Conservation (phyloP, 1,284 basidiomycete genomes). For the Porodaedalea pini region DNA sequence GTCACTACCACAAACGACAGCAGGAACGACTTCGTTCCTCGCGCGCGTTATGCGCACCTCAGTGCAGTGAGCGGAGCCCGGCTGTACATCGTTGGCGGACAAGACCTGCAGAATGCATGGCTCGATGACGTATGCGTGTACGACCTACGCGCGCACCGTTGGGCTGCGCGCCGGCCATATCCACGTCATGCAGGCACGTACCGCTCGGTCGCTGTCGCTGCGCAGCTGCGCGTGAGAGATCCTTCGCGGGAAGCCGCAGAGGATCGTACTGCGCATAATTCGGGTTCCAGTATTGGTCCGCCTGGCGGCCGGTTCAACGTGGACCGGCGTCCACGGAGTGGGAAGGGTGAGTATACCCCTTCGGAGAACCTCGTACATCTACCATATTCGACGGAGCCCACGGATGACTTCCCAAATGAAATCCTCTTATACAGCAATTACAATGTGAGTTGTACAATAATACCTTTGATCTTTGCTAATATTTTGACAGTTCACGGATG, state of each 20-base stretch:
- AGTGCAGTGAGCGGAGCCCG: constrained; percentile 78
- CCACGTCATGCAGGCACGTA: constrained; percentile 91
- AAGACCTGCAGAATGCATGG: constrained; percentile 87
- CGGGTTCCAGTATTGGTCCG: constrained; percentile 39
- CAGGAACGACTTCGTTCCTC: constrained; percentile 46
- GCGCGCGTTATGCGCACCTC: constrained; percentile 87
- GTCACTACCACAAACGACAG: background rate
- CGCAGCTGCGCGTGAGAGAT: constrained; percentile 59
- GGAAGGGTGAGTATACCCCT: constrained; percentile 44
- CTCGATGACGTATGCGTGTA: constrained; percentile 89
- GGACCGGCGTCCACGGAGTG: constrained; percentile 36
- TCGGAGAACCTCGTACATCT: constrained; percentile 64
- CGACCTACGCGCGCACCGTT: constrained; percentile 67
- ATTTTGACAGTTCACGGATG: constrained; percentile 71
- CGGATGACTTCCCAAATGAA: constrained; percentile 72
- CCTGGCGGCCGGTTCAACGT: constrained; percentile 56
- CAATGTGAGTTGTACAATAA: constrained; percentile 55
- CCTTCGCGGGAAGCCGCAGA: constrained; percentile 53
- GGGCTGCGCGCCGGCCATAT: constrained; percentile 79
- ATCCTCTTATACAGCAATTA: constrained; percentile 85
- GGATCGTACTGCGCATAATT: constrained; percentile 1
- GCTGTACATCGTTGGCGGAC: constrained; percentile 92
- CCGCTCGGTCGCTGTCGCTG: constrained; percentile 81
- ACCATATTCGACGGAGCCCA: constrained; percentile 69
- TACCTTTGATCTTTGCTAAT: background rate